Base-by-base conservation (phyloP, 2,329 filamentous ascomycete species). In the Colletotrichum trifolii region DNA sequence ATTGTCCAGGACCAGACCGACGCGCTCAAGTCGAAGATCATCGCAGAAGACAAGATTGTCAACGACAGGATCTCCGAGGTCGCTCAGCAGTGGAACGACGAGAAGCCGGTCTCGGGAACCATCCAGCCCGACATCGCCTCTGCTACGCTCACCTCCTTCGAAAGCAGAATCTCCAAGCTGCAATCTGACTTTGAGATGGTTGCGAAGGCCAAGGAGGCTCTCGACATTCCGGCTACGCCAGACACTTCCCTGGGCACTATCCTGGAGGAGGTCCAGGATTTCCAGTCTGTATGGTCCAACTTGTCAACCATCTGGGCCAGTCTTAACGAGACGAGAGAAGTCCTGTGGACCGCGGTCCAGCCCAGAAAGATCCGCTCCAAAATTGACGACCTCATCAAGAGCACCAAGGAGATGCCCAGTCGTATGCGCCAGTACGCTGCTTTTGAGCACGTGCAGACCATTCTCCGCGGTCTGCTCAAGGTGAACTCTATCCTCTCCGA, bases 351-450 rank as follows among this genome's bases (percentile, higher is more conserved):
- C 61, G 97, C 93, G 73, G 92, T 99, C 2, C 94, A 98, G 74
- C 95, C 96, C 8, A 88, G 96, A 68, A 99, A 98, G 80, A 89
- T 99, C 64, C 89, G 96, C 42, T 88, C 92, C 71, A 92, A 93
- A 67, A 90, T 99, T 54, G 95, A 99, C 73, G 90, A 91, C 52
- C 86, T 98, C 57, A 93, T 98, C 76, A 97, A 97, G 82, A 97
- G 97, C 87, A 98, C 94, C 40, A 98, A 97, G 80, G 95, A 98
- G 68, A 98, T 99, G 96, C 96, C 96, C 0, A 97, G 94, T 78
- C 90, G 96, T 65, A 98, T 99, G 95, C 90, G 96, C 66, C 96
- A 99, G 74, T 99, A 99, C 77, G 95, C 96, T 71, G 96, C 96
- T n/a, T 99, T 99, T 75, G 96, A 99, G 78, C 95, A 99, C 74